A percentile compares a stretch with the other conserved stretches of the same genome.
Conservation (phyloP, 176 grass and related monocot genomes). For the Triticum urartu region DNA sequence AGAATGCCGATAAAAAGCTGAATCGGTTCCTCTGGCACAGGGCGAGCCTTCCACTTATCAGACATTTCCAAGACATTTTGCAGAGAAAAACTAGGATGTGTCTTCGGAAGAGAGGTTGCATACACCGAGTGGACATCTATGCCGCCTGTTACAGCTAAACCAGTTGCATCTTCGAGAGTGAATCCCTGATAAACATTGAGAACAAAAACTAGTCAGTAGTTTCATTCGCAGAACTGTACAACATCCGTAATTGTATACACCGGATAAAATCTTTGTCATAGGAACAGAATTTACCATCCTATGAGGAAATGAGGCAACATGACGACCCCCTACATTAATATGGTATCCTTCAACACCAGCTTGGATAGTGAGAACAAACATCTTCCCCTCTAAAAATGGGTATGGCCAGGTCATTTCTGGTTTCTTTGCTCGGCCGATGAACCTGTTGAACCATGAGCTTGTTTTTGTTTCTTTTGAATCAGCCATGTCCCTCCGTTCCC, state of each 20-base stretch:
- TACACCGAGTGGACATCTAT: slow-evolving; percentile 69
- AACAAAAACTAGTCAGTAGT: not conserved
- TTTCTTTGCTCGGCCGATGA: slow-evolving; percentile 85
- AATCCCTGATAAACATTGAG: slow-evolving; percentile 60
- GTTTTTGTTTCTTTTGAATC: slow-evolving; percentile 58
- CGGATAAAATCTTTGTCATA: not conserved
- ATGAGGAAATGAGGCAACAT: slow-evolving; percentile 85
- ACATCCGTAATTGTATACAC: not conserved
- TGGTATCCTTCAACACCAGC: slow-evolving; percentile 81
- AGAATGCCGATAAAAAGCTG: slow-evolving; percentile 84
- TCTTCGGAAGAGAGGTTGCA: slow-evolving; percentile 78
- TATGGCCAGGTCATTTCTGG: slow-evolving; percentile 91
- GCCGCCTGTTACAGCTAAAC: slow-evolving; percentile 67
- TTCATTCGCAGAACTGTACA: not conserved
- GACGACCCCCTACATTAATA: slow-evolving; percentile 70
- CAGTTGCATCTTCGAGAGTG: slow-evolving; percentile 80
- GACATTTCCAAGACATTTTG: slow-evolving; percentile 80
- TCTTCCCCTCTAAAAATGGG: slow-evolving; percentile 73
- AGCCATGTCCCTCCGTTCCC: slow-evolving; percentile 44
- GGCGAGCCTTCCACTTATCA: slow-evolving; percentile 72
- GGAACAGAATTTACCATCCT: slow-evolving; percentile 50
- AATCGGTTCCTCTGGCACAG: slow-evolving; percentile 45
- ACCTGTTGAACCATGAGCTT: slow-evolving; percentile 82
- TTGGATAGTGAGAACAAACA: slow-evolving; percentile 91
- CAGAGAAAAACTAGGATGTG: slow-evolving; percentile 78